Base-by-base conservation (phyloP, 129 eudicot species). In the Rutidosis leptorrhynchoides region DNA sequence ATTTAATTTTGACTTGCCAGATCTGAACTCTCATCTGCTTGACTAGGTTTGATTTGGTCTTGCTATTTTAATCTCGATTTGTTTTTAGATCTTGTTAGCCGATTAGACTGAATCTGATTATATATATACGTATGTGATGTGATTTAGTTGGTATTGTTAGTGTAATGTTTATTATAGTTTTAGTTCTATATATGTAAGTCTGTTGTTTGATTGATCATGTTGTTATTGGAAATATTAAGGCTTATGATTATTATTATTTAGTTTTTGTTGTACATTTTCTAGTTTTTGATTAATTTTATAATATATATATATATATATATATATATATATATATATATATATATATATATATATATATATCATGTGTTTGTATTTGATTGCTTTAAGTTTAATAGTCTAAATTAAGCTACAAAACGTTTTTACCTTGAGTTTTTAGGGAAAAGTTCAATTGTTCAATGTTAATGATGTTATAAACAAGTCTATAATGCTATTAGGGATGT, bases 21-120 rank as follows among this genome's bases (percentile, higher is more conserved):
- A 73, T 64, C 78, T 64, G 24, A 62, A 69, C n/a, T 11, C 19
- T 48, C 71, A 26, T 54, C 78, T 4, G 30, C 55, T 73, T 53
- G 26, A 64, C 65, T 59, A 64, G 78, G 78, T 73, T 73, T 55
- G 66, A 43, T 9, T 52, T 30, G n/a, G 27, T 46, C 53, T 67
- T 37, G 10, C 62, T 57, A 14, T 53, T 5, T 43, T 24, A 58
- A 73, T 73, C 78, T 73, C 45, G 51, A 40, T 15, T 55, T 55
- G 9, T 37, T 64, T 14, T 53, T 64, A 52, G 54, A 64, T 32
- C 53, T 51, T 62, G 2, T 32, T 28, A 65, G n/a, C n/a, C 0
- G 57, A 55, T 9, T 73, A n/a, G n/a, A 55, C 49, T 21, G 43
- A 64, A 40, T 64, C 17, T 64, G 65, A 64, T 35, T 40, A 27